Evolutionary conservation across 2,329 filamentous ascomycete species (phyloP).

Genomic region (Colletotrichum phormii): DNA sequence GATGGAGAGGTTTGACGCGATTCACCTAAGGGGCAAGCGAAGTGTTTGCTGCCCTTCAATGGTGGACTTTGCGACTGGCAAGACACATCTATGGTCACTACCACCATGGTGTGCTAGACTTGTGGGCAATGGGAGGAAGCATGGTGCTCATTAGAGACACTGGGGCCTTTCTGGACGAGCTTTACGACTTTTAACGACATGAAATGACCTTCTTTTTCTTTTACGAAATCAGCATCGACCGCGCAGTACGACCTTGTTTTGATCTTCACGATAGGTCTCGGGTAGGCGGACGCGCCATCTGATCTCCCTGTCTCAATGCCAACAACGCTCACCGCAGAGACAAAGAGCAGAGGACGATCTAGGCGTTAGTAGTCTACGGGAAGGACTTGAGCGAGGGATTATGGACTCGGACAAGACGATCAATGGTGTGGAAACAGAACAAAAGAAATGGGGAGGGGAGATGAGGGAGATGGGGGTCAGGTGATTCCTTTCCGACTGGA

Average conservation of each 20-base stretch:
- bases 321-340: background rate
- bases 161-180: slow-evolving; percentile 25
- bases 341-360: background rate
- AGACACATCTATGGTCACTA: background rate
- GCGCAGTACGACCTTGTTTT: slow-evolving; percentile 28
- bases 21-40: slow-evolving; percentile 30
- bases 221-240: slow-evolving; percentile 29
- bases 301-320: background rate
- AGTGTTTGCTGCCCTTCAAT: slow-evolving; percentile 22
- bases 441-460: slow-evolving; percentile 1
- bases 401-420: slow-evolving; percentile 28
- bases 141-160: slow-evolving; percentile 3
- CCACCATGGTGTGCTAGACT: background rate
- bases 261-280: background rate
- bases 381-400: background rate
- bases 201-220: slow-evolving; percentile 29
- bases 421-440: slow-evolving; percentile 14
- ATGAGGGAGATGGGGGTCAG: background rate
- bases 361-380: background rate
- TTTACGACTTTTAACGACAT: slow-evolving; percentile 36
- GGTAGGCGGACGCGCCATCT: background rate
- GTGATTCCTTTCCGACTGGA: background rate
- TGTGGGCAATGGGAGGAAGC: background rate
- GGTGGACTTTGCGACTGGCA: slow-evolving; percentile 2
- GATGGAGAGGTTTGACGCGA: slow-evolving; percentile 26